Percentiles rank a stretch among this genome's conserved stretches.
Conservation (phyloP, 75 land plant species). For the Ceratopteris richardii region DNA sequence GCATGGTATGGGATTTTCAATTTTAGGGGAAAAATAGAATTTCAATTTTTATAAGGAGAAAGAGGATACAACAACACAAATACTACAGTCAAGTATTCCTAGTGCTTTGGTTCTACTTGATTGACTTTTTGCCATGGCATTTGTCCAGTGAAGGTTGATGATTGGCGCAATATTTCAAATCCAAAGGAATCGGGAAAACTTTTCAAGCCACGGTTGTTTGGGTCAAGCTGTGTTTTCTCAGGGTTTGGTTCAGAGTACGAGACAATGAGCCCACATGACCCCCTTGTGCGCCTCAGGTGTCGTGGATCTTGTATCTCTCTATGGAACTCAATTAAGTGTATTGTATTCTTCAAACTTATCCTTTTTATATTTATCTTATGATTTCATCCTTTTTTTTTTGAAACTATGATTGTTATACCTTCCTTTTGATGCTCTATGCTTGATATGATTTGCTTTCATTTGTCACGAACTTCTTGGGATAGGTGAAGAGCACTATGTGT, state of each 20-base stretch:
- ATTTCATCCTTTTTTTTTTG: background rate
- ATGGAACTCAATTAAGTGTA: too few relatives aligned
- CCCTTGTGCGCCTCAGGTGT: slow-evolving; percentile 38
- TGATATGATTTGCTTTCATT: too few relatives aligned
- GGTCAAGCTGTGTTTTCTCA: slow-evolving; percentile 46
- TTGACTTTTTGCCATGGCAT: background rate
- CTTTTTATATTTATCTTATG: background rate
- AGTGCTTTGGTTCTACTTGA: too few relatives aligned
- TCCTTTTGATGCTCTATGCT: too few relatives aligned
- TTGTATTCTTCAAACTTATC: too few relatives aligned
- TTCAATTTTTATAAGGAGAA: too few relatives aligned
- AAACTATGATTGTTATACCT: background rate
- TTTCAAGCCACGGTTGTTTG: slow-evolving; percentile 52
- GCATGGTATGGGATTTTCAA: too few relatives aligned
- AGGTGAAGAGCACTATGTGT: too few relatives aligned
- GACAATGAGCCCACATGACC: slow-evolving; percentile 38
- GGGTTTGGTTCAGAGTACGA: slow-evolving; percentile 91
- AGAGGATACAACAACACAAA: too few relatives aligned
- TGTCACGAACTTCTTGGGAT: too few relatives aligned
- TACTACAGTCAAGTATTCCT: too few relatives aligned
- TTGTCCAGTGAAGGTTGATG: slow-evolving; percentile 58
- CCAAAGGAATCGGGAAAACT: slow-evolving; percentile 51
- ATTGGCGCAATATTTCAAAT: slow-evolving; percentile 92
- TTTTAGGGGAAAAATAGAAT: too few relatives aligned
- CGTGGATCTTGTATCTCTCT: background rate